Evolutionary conservation across 2,329 filamentous ascomycete species (phyloP).

Genomic region (Cladosporium phlei): DNA sequence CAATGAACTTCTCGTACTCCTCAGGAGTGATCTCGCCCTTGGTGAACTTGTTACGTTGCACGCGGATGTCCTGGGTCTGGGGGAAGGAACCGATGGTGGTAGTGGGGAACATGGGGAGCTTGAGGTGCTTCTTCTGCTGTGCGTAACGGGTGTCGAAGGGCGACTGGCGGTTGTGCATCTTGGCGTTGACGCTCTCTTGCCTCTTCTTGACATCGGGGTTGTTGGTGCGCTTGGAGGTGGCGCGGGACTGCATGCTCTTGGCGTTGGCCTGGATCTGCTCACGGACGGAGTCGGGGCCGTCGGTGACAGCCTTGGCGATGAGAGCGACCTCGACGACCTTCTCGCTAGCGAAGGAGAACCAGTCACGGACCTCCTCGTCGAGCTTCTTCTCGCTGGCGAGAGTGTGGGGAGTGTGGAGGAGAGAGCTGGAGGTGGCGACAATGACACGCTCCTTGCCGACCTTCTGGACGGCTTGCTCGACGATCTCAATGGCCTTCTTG

Average conservation of each 20-base stretch:
- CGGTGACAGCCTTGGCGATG: conserved; percentile 94
- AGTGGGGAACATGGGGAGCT: conserved; percentile 94
- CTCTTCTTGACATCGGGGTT: conserved; percentile 96
- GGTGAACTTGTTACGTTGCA: conserved; percentile 96
- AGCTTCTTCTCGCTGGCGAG: conserved; percentile 98
- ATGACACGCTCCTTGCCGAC: conserved; percentile 97
- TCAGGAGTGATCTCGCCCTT: conserved; percentile 91
- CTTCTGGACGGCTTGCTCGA: conserved; percentile 88
- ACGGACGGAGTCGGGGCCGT: conserved; percentile 80
- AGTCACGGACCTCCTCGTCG: conserved; percentile 85
- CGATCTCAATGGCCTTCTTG: conserved; percentile 84
- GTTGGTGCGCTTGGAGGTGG: conserved; percentile 92
- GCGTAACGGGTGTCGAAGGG: conserved; percentile 79
- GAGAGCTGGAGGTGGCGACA: conserved; percentile 92
- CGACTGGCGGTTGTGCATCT: conserved; percentile 90
- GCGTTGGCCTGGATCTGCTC: conserved; percentile 94
- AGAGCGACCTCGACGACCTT: conserved; percentile 86
- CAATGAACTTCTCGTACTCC: conserved; percentile 98
- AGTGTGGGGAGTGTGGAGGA: conserved; percentile 97
- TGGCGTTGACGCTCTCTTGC: conserved; percentile 76
- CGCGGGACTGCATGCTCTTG: conserved; percentile 85
- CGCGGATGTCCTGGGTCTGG: conserved; percentile 97
- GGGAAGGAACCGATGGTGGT: conserved; percentile 99
- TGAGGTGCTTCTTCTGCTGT: conserved; percentile 86
- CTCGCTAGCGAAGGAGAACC: conserved; percentile 97